phyloP scores from a whole-genome alignment of 169 alveolate genomes.

The Plasmodium gaboni region DNA sequence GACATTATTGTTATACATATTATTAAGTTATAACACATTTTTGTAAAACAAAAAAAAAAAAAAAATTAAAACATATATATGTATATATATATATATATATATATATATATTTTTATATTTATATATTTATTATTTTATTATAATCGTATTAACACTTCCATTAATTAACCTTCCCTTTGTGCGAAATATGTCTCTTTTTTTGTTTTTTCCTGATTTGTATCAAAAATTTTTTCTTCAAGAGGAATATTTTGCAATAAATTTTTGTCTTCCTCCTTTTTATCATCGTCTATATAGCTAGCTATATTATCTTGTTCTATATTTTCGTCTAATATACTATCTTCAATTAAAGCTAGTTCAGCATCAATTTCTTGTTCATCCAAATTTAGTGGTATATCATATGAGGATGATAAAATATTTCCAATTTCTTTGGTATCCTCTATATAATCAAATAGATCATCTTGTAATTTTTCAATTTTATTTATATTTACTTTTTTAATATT shows the following conservation, averaged over 20 bases:
- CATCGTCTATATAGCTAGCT: conserved; percentile 38
- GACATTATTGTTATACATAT: neutral
- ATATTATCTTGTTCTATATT: conserved; percentile 49
- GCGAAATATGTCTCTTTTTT: conserved; percentile 27
- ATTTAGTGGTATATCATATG: conserved; percentile 61
- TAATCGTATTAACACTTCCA: neutral
- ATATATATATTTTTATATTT: neutral
- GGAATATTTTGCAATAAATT: conserved; percentile 1
- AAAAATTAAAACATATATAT: neutral
- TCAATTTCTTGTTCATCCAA: conserved; percentile 74
- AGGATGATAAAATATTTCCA: conserved; percentile 46
- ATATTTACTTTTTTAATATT: conserved; percentile 75
- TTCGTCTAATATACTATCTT: conserved; percentile 74
- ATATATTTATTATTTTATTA: neutral
- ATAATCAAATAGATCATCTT: conserved; percentile 69
- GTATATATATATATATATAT: neutral
- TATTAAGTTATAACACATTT: neutral
- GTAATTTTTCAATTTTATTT: conserved; percentile 71
- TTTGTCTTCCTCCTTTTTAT: conserved; percentile 28
- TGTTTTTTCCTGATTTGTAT: conserved; percentile 2
- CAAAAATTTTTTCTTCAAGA: conserved; percentile 10
- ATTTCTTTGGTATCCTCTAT: conserved; percentile 75
- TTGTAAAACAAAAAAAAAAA: neutral
- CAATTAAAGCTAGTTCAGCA: conserved; percentile 70
- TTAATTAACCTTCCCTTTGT: conserved; percentile 34